These are phyloP conservation scores for Alternaria brassicicola DNA, from an alignment of 2,329 filamentous ascomycete genomes.

Conservation along the genomic window DNA sequence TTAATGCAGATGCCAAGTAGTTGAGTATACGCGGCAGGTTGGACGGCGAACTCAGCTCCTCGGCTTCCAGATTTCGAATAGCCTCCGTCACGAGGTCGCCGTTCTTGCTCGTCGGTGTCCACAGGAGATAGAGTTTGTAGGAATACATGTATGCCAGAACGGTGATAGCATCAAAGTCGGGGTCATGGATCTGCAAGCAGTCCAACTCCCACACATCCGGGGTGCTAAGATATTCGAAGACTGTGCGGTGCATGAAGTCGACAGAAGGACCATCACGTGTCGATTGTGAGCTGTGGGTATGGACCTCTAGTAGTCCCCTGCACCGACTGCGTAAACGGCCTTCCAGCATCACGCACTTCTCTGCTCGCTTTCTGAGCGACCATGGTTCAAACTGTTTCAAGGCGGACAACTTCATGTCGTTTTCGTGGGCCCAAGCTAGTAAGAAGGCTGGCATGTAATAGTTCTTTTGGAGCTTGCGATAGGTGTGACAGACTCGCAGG, in stretches of 20 bases:
- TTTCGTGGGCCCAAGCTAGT: background rate
- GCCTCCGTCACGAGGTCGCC: no score
- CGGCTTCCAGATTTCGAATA: no score
- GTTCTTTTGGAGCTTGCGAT: background rate
- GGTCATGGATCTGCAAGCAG: background rate
- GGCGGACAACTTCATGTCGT: background rate
- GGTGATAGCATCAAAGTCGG: background rate
- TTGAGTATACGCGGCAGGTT: background rate
- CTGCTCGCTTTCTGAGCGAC: background rate
- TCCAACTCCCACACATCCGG: background rate
- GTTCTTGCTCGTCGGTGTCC: no score
- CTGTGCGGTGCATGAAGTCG: conserved; percentile 2
- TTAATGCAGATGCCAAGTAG: background rate
- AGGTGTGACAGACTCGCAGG: background rate
- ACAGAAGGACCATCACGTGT: background rate
- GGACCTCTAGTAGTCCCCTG: background rate
- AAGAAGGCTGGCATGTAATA: background rate
- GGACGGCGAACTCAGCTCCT: background rate
- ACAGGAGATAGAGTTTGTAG: background rate
- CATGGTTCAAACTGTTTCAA: background rate
- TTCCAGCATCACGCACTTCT: background rate
- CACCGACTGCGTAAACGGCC: background rate
- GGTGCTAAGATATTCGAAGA: background rate
- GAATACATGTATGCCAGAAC: background rate
- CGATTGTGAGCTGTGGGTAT: no score